phyloP scores from a whole-genome alignment of 2,329 filamentous ascomycete species.

The Fusarium penzigii region DNA sequence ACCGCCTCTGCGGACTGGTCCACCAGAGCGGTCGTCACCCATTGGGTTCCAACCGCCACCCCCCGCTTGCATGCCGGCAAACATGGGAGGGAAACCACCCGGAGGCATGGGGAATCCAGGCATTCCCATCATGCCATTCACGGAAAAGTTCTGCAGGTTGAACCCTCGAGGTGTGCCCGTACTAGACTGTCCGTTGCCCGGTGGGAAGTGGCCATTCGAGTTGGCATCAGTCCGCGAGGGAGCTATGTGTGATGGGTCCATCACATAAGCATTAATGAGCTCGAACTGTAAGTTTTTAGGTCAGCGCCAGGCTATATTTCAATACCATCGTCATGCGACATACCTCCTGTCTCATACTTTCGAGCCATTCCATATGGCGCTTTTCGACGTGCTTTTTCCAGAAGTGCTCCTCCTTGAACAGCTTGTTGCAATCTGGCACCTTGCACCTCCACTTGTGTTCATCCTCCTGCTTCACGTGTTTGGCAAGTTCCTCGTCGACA shows the following conservation, averaged over 20 bases:
- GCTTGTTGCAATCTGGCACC: slow-evolving; percentile 90
- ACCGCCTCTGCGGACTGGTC: slow-evolving; percentile 69
- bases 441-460: slow-evolving; percentile 97
- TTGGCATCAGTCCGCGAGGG: slow-evolving; percentile 92
- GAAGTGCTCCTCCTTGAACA: slow-evolving; percentile 96
- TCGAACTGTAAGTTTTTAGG: slow-evolving; percentile 60
- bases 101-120: slow-evolving; percentile 57
- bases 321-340: slow-evolving; percentile 35
- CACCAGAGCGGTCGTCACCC: slow-evolving; percentile 60
- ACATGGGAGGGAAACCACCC: slow-evolving; percentile 54
- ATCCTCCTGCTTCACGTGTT: slow-evolving; percentile 95
- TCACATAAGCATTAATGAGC: slow-evolving; percentile 90
- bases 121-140: slow-evolving; percentile 61
- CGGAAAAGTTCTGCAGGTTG: slow-evolving; percentile 73
- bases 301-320: not conserved
- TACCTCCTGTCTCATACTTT: slow-evolving; percentile 80
- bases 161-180: slow-evolving; percentile 90
- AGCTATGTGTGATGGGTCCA: slow-evolving; percentile 92
- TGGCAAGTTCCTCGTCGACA: slow-evolving; percentile 79
- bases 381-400: slow-evolving; percentile 99
- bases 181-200: slow-evolving; percentile 71
- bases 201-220: slow-evolving; percentile 92
- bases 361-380: slow-evolving; percentile 85
- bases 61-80: slow-evolving; percentile 48
- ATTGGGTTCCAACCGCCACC: slow-evolving; percentile 53